Evolutionary conservation across 352 stramenopile species (phyloP).

Genomic region (Phytophthora syringae): DNA sequence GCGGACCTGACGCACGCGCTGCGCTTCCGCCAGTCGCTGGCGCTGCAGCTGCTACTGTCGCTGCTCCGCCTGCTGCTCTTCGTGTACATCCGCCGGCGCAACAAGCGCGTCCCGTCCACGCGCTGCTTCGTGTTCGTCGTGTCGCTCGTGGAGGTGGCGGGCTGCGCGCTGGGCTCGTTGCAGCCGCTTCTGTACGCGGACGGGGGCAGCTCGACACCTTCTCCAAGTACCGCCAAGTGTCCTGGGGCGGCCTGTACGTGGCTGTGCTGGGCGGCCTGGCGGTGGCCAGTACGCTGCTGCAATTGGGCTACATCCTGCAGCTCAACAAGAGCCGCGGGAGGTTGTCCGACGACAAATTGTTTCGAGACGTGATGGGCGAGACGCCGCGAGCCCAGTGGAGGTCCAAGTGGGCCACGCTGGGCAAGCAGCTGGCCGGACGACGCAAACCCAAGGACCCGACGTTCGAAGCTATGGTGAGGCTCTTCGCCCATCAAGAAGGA

Average conservation of each 20-base stretch:
- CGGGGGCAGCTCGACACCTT: constrained; percentile 54
- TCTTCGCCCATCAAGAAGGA: constrained; percentile 81
- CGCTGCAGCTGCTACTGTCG: constrained; percentile 56
- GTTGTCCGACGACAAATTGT: constrained; percentile 64
- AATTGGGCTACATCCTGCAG: constrained; percentile 80
- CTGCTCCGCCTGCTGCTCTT: constrained; percentile 65
- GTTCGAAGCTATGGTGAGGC: constrained; percentile 84
- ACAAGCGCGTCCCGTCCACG: constrained; percentile 76
- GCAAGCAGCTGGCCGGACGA: constrained; percentile 64
- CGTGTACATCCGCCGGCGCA: constrained; percentile 68
- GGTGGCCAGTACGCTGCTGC: constrained; percentile 57
- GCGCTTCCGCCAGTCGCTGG: constrained; percentile 75
- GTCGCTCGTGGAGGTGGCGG: constrained; percentile 58
- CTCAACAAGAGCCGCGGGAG: constrained; percentile 77
- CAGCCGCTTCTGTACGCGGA: constrained; percentile 74
- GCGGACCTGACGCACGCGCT: constrained; percentile 45
- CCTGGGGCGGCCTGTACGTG: constrained; percentile 67
- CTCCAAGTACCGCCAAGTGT: constrained; percentile 43
- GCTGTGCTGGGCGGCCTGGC: constrained; percentile 53
- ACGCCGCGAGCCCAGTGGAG: constrained; percentile 52
- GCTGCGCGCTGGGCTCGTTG: constrained; percentile 55
- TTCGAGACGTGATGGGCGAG: constrained; percentile 68
- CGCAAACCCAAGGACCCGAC: constrained; percentile 68
- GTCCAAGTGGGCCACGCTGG: constrained; percentile 79
- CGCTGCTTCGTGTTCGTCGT: constrained; percentile 84